Evolutionary conservation across 2,329 filamentous ascomycete species (phyloP).

Genomic region (Neopestalotiopsis sp.): DNA sequence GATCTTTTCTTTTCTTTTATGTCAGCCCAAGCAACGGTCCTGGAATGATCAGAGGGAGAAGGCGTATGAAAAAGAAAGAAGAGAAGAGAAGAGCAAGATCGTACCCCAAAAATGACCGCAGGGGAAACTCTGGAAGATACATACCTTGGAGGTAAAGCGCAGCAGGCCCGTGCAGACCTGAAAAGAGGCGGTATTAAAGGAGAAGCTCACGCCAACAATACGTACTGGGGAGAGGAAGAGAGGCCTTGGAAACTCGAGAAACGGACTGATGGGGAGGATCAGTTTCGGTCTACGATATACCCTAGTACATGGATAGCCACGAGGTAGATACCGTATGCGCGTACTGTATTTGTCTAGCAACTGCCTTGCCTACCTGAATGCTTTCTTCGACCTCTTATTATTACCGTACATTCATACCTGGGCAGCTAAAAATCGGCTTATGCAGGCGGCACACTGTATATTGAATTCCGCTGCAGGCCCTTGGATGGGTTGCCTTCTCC

Average conservation of each 20-base stretch:
- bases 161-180: background rate
- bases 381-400: background rate
- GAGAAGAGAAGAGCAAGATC: background rate
- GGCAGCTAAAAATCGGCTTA: background rate
- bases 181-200: slow-evolving; percentile 2
- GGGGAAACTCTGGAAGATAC: background rate
- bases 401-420: background rate
- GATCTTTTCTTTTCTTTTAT: background rate
- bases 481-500: slow-evolving; percentile 14
- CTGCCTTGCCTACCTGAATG: background rate
- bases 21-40: background rate
- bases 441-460: slow-evolving; percentile 5
- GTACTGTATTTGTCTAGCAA: background rate
- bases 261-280: background rate
- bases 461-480: slow-evolving; percentile 7
- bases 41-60: background rate
- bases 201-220: slow-evolving; percentile 2
- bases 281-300: background rate
- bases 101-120: background rate
- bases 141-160: background rate
- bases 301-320: background rate
- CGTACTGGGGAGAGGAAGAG: background rate
- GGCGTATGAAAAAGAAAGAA: background rate
- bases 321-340: background rate
- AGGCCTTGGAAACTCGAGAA: background rate